phyloP scores from a whole-genome alignment of 768 basidiomycete genomes.

The Candolleomyces aberdarensis region DNA sequence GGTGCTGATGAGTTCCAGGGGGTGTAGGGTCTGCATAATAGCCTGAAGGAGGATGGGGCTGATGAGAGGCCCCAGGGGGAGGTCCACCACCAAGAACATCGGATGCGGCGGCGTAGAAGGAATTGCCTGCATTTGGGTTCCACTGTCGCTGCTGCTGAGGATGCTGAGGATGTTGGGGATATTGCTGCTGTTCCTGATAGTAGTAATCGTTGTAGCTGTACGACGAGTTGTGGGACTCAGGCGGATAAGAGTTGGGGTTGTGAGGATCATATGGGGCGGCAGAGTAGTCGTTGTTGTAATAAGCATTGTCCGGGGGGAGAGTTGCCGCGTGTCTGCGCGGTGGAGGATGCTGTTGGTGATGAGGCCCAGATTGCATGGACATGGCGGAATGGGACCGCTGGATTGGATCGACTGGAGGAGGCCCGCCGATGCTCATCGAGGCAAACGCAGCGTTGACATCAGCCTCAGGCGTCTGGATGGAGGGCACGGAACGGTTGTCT shows the following conservation, averaged over 20 bases:
- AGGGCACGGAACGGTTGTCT: neutral
- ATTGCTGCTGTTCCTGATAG: conserved; percentile 5
- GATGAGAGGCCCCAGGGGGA: conserved; percentile 37
- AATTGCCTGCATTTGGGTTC: conserved; percentile 35
- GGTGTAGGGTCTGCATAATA: conserved; percentile 14
- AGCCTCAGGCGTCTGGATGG: neutral
- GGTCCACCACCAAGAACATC: conserved; percentile 78
- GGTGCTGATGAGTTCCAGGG: conserved; percentile 12
- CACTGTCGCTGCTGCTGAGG: conserved; percentile 5
- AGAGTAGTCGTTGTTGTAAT: neutral
- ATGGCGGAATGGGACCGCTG: neutral
- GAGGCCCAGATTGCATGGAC: neutral
- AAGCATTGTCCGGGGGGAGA: neutral
- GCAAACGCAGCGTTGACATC: conserved; percentile 1
- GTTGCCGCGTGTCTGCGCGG: conserved; percentile 1
- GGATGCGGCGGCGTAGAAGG: conserved; percentile 72
- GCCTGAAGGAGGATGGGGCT: conserved; percentile 12
- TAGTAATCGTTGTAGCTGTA: conserved; percentile 7
- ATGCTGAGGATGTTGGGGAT: conserved; percentile 5
- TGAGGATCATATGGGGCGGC: neutral
- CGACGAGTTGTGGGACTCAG: neutral
- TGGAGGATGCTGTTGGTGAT: neutral
- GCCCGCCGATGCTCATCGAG: neutral
- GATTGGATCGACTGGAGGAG: neutral
- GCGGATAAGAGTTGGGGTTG: neutral